Evolutionary conservation across 352 stramenopile genomes (phyloP), one percentile per base, ranked within the genome.

Genomic region (Globisporangium echinulatum): DNA sequence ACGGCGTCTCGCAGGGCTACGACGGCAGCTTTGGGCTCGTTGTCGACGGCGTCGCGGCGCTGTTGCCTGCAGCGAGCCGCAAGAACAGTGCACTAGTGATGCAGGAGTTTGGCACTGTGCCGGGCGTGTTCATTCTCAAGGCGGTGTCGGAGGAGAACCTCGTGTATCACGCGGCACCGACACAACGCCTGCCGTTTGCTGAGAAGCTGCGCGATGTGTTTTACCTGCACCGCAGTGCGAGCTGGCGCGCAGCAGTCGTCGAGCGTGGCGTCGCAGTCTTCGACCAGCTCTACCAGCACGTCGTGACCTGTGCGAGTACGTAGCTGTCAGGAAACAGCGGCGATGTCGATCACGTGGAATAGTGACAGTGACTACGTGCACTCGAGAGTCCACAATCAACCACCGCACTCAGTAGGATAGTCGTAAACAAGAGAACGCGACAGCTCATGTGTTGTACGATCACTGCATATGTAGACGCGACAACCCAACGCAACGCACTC

Each of bases 91-190:
- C 44, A 17, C 19, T 57, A n/a, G 33, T 87, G 1, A 74, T 69
- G 54, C 81, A 91, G 62, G 82, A 90, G 55, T 90, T 92, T 38
- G 83, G 83, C n/a, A 93, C 83, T 2, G 68, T 84, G 49, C 63
- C 70, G 11, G 69, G 72, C 33, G 44, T 81, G 38, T 79, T 85
- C 46, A 74, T 93, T 14, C 58, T 91, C 19, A 81, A 82, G 11
- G 77, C 76, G 8, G 58, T 88, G 64, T 25, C 78, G 8, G 66
- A 87, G 33, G 82, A 93, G 62, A 90, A 93, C 51, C 56, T 71
- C 13, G 68, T 82, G 55, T 88, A 70, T 55, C 64, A 87, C 37
- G 61, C 83, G 43, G 70, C 58, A 4, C 64, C 74, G 7, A 69
- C 63, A 11, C 70, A 63, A 10, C 77, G 77, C 9, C 67, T 92